Evolutionary conservation across 2,329 filamentous ascomycete genomes (phyloP), one percentile per base, ranked within the genome.

Genomic region (Pyrenochaeta sp.): DNA sequence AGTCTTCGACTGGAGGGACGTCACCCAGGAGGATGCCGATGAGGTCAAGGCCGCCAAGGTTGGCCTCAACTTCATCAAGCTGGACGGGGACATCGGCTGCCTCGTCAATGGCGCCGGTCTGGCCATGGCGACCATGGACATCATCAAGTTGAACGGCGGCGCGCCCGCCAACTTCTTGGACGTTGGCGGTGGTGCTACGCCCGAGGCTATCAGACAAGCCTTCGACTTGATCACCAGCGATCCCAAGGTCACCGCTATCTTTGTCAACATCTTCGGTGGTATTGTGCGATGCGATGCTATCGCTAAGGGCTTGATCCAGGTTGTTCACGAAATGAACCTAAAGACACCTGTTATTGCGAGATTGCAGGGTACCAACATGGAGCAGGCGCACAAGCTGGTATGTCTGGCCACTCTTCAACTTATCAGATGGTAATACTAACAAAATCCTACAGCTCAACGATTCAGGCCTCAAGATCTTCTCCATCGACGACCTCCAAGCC

Each of bases 81-180:
- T 99, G 62, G 95, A 98, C 78, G 95, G 95, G 79, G 95, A 99
- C 79, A 99, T 99, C 79, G 95, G 95, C 82, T 99, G 95, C 85
- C 86, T 98, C 60, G 95, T 99, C 84, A 99, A 99, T 84, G 95
- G 95, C 79, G 95, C 95, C 74, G 95, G 95, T 84, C 91, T 99
- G 69, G 95, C 95, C 82, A 99, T 99, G 95, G 95, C 95, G 65
- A 99, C 95, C 79, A 99, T 99, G 95, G 95, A 99, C 82, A 98
- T 99, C 81, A 99, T 99, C 88, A 98, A 99, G 89, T 88, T 99
- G 65, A 99, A 98, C 83, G 95, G 95, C 72, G 95, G 95, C 65
- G 85, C 88, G 77, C 95, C 95, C 63, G 95, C 95, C 72, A 99
- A 99, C 88, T 99, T 99, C 89, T 86, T 99, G 72, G 95, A 99